Evolutionary conservation across 805 yeast species (phyloP), one percentile per base, ranked within the genome.

Genomic region (Metschnikowia amazonensis): DNA sequence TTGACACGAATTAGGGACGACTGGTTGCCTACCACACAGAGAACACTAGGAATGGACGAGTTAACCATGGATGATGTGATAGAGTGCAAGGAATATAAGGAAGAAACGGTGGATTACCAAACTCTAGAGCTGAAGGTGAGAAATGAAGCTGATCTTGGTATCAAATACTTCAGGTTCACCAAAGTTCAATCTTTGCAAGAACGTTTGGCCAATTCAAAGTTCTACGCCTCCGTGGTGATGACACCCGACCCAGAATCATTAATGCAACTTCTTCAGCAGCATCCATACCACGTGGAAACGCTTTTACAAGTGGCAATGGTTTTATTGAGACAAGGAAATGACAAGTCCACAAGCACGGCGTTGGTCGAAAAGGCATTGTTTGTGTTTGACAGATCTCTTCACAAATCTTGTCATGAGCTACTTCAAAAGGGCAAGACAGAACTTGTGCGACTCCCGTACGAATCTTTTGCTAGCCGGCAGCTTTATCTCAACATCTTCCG

Each of bases 241-340:
- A 78, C 81, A n/a, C 89, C 94, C 0, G 90, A 89, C 58, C 90
- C 86, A 43, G 92, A 88, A 49, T 74, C 84, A 0, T 64, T 89
- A 44, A 76, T 86, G 50, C 69, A 68, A 23, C 64, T 82, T 36
- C 70, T 86, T 17, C 79, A 79, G 43, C 72, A 70, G 55, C 66
- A 70, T 50, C 95, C 95, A 2, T 89, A 88, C 58, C 90, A 86
- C 56, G 79, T 81, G 3, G 88, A 84, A 47, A 82, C 92, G 0
- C 69, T 89, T n/a, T 66, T 89, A 35, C 95, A 88, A 63, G 86
- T 83, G 1, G 84, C 95, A 0, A 76, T 81, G 60, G 84, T 86
- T 18, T 63, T 86, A 38, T 74, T 82, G 25, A 75, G 94, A 60
- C 92, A 85, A 56, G 95, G 95, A 28, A 86, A 85, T 52, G 66